These are phyloP conservation scores for Conringia planisiliqua DNA, from an alignment of 345 rosid species.

Conservation along the genomic window DNA sequence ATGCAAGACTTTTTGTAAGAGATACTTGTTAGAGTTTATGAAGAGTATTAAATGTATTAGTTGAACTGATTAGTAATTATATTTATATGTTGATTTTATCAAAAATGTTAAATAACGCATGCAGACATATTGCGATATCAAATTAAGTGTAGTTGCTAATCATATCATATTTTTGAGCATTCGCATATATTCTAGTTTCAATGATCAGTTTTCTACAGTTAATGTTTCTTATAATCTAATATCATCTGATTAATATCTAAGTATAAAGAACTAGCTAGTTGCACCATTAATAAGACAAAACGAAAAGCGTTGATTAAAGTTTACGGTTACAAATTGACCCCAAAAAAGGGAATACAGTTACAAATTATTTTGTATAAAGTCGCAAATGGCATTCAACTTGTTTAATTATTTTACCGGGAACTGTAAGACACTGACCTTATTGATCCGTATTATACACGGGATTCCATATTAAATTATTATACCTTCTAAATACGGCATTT, in stretches of 20 bases:
- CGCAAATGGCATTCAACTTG: background rate
- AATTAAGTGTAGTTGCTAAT: background rate
- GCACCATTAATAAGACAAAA: background rate
- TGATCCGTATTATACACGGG: background rate
- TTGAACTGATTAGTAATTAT: background rate
- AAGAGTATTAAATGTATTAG: background rate
- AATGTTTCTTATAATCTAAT: background rate
- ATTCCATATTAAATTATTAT: background rate
- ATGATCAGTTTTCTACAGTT: background rate
- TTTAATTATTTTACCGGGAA: background rate
- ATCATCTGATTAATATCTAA: background rate
- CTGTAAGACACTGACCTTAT: background rate
- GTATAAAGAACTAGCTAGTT: background rate
- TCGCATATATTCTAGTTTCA: background rate
- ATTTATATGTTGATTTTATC: background rate
- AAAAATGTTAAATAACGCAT: background rate
- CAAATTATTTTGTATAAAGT: background rate
- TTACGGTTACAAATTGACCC: slow-evolving; percentile 3
- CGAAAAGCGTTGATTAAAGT: background rate
- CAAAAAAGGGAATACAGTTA: background rate
- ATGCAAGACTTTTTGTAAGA: background rate
- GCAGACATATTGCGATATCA: background rate
- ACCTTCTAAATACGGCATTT: background rate
- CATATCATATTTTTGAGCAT: background rate
- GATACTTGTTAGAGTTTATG: background rate